A percentile compares a stretch with the other conserved stretches of the same genome.
These are phyloP conservation scores for Simplicillium sp. DNA, from an alignment of 2,329 filamentous ascomycete genomes.

Conservation along the genomic window DNA sequence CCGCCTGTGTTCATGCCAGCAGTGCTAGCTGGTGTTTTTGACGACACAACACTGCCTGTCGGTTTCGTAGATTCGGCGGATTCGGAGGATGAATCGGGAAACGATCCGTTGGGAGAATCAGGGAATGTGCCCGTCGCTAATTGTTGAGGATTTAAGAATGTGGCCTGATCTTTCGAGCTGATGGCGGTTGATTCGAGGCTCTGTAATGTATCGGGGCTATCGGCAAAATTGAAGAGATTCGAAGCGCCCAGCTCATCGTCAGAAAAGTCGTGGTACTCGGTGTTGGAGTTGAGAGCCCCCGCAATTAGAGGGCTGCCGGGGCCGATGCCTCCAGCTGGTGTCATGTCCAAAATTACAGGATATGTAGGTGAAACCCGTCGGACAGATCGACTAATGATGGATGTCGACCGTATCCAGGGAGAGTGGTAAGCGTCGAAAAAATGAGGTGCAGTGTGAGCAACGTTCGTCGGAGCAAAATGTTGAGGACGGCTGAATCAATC, in stretches of 20 bases:
- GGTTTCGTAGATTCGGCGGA: conserved; percentile 39
- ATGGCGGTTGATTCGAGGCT: conserved; percentile 19
- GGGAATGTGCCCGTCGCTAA: conserved; percentile 28
- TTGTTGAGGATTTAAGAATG: conserved; percentile 22
- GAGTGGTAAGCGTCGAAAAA: too few relatives aligned
- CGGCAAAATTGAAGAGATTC: conserved; percentile 24
- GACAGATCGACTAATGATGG: too few relatives aligned
- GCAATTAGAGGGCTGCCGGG: conserved; percentile 28
- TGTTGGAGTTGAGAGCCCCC: conserved; percentile 24
- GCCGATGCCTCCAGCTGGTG: conserved; percentile 20
- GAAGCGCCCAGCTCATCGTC: conserved; percentile 24
- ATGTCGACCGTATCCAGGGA: too few relatives aligned
- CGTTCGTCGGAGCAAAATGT: too few relatives aligned
- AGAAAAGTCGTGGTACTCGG: conserved; percentile 26
- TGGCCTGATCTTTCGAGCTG: conserved; percentile 16
- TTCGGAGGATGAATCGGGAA: conserved; percentile 41
- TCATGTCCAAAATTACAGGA: conserved; percentile 20
- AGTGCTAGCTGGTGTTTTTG: conserved; percentile 29
- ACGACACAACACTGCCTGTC: conserved; percentile 34
- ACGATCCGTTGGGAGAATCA: conserved; percentile 30
- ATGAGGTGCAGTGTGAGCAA: too few relatives aligned
- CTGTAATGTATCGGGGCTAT: conserved; percentile 26
- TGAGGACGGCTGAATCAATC: too few relatives aligned
- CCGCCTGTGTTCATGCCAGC: conserved; percentile 34
- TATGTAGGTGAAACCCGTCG: too few relatives aligned